Evolutionary conservation across 148 eudicot genomes (phyloP).

Genomic region (Silene conica): DNA sequence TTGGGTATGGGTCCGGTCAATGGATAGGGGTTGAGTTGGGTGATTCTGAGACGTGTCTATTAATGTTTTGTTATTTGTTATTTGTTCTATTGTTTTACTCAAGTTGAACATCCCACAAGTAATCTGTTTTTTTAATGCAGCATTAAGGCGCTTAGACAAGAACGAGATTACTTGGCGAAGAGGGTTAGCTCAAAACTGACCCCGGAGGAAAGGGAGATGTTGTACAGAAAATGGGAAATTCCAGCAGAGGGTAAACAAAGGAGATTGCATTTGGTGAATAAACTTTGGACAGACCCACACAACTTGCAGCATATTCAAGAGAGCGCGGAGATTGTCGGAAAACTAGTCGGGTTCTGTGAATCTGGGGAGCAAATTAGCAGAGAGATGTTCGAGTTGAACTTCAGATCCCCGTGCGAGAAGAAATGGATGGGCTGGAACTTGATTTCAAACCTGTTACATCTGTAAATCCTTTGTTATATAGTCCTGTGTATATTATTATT

Average conservation of each 20-base stretch:
- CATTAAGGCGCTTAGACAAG: constrained; percentile 83
- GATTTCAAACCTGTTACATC: constrained; percentile 80
- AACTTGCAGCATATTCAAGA: constrained; percentile 79
- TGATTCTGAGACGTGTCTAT: too few relatives aligned
- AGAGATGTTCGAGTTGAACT: constrained; percentile 95
- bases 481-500: constrained; percentile 1
- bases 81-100: too few relatives aligned
- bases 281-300: constrained; percentile 90
- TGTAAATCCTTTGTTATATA: constrained; percentile 31
- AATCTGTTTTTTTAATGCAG: constrained; percentile 34
- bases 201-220: constrained; percentile 72
- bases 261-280: constrained; percentile 82
- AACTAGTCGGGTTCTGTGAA: constrained; percentile 92
- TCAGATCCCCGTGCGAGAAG: constrained; percentile 69
- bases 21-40: too few relatives aligned
- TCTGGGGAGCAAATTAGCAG: constrained; percentile 58
- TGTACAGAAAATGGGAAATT: constrained; percentile 86
- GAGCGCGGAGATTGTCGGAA: constrained; percentile 90
- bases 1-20: too few relatives aligned
- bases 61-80: too few relatives aligned
- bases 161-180: constrained; percentile 86
- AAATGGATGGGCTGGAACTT: constrained; percentile 97
- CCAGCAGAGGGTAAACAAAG: constrained; percentile 88
- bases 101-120: background rate
- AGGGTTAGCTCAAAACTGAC: constrained; percentile 77